Percentiles rank a stretch among this genome's conserved stretches.
Conservation (phyloP, 1,284 basidiomycete genomes). For the Coniferiporia weirii region DNA sequence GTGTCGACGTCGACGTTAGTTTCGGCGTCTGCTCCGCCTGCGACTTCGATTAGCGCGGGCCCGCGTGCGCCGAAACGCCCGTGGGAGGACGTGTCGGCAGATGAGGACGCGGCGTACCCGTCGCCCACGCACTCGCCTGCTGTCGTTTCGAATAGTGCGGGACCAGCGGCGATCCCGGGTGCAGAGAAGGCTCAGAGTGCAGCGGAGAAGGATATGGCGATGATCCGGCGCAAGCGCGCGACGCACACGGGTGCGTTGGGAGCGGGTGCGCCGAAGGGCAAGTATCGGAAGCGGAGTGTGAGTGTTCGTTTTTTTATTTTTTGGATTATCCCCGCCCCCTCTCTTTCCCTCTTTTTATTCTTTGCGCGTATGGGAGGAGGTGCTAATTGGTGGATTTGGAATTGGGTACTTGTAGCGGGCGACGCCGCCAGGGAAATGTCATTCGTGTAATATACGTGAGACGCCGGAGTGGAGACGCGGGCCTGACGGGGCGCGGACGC, state of each 20-base stretch:
- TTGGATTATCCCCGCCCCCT: too few species aligned
- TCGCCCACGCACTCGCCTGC: too few species aligned
- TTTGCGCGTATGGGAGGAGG: constrained; percentile 3
- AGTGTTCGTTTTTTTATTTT: constrained; percentile 34
- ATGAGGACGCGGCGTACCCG: constrained; percentile 26
- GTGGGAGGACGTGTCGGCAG: constrained; percentile 65
- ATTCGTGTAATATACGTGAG: constrained; percentile 78
- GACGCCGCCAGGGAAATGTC: constrained; percentile 75
- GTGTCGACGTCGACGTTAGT: constrained; percentile 15
- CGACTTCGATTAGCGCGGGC: constrained; percentile 19
- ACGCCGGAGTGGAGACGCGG: constrained; percentile 81
- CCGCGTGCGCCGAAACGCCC: constrained; percentile 61
- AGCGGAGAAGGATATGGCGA: constrained; percentile 76
- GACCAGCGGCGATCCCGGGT: not conserved
- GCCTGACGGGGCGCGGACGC: constrained; percentile 71
- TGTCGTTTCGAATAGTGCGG: too few species aligned
- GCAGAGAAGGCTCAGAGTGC: constrained; percentile 42
- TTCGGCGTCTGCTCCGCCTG: too few species aligned
- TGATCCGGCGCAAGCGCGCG: constrained; percentile 71
- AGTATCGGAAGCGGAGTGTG: constrained; percentile 77
- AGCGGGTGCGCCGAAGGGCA: constrained; percentile 52
- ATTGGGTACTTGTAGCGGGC: constrained; percentile 52
- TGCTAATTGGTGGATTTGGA: too few species aligned
- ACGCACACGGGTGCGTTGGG: constrained; percentile 39
- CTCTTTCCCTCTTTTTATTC: too few species aligned